Evolutionary conservation across 257 asterid species (phyloP).

Genomic region (Striga asiatica): DNA sequence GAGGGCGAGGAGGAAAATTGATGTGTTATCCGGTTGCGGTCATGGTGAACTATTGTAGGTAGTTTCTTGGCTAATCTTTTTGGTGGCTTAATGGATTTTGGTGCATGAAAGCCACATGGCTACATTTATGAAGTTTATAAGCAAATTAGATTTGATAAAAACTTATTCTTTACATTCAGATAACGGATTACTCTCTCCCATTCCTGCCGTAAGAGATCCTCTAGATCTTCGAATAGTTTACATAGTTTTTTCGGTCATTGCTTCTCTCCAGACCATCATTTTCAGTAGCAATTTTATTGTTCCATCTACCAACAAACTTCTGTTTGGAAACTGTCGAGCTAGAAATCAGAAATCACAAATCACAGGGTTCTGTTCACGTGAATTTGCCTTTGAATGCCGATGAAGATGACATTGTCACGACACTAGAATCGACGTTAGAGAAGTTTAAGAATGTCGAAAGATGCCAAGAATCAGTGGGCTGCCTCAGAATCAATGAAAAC

Average conservation of each 20-base stretch:
- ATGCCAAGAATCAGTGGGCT: slow-evolving; percentile 19
- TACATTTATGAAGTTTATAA: no score
- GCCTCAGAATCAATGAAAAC: slow-evolving; percentile 19
- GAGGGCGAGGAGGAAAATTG: slow-evolving; percentile 46
- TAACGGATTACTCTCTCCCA: slow-evolving; percentile 81
- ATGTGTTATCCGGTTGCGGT: slow-evolving; percentile 48
- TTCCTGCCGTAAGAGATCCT: slow-evolving; percentile 51
- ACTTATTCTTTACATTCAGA: slow-evolving; percentile 30
- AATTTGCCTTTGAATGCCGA: slow-evolving; percentile 46
- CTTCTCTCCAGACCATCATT: slow-evolving; percentile 60
- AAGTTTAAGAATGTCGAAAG: slow-evolving; percentile 30
- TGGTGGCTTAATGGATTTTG: neutral
- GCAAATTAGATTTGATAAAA: neutral
- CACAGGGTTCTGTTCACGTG: slow-evolving; percentile 66
- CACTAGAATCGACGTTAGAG: slow-evolving; percentile 46
- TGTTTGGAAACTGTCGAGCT: slow-evolving; percentile 21
- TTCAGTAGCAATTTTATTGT: slow-evolving; percentile 54
- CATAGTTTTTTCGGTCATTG: slow-evolving; percentile 27
- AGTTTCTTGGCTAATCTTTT: slow-evolving; percentile 9
- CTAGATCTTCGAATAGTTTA: slow-evolving; percentile 35
- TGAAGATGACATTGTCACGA: slow-evolving; percentile 38
- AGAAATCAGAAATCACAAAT: no score
- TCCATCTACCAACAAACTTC: slow-evolving; percentile 42
- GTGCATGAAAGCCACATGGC: no score
- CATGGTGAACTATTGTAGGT: slow-evolving; percentile 56